Evolutionary conservation across 495 filamentous ascomycete species (phyloP), one percentile per base, ranked within the genome.

Genomic region (Cetradonia linearis): DNA sequence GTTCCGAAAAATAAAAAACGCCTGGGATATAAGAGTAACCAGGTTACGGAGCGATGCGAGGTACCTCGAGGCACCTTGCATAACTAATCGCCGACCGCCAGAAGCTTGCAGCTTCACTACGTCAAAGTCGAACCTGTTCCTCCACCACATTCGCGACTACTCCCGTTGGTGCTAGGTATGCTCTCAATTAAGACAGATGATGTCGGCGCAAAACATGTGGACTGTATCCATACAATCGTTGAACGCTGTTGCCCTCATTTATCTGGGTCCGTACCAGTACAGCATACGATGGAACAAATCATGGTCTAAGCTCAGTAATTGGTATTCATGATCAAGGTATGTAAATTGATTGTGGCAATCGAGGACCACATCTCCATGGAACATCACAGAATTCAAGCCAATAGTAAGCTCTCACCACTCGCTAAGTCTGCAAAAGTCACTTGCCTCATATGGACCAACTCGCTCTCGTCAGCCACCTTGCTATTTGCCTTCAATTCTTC

Each of bases 341-440:
- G 3, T 23, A 25, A 10, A 13, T n/a, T n/a, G n/a, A 46, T 4
- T 10, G 20, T 46, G 25, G 20, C 3, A 10, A n/a, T 46, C 3
- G 20, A 46, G 10, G 2, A 0, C 20, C 10, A 25, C 10, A 3
- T 46, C 9, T 28, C 3, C 7, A 56, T 14, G 2, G n/a, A 27
- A 3, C 18, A 30, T 20, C n/a, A 16, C 23, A 23, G 28, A 6
- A 20, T 25, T 61, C 33, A 55, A 36, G 23, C 50, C 58, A 78
- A 49, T 11, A 76, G 60, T 56, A 71, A 59, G 56, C 75, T 77
- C 66, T 76, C 75, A 8, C 75, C 75, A 58, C 74, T 78, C 33
- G 56, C 60, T 30, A 78, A 57, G 25, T 76, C 70, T 44, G 68
- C 67, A 69, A 76, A 77, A 18, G 66, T 63, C 10, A 71, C 68